Percentiles rank a stretch among this genome's conserved stretches.
Evolutionary conservation across 2,329 filamentous ascomycete genomes (phyloP).

Genomic region (Verticillium dahliae): DNA sequence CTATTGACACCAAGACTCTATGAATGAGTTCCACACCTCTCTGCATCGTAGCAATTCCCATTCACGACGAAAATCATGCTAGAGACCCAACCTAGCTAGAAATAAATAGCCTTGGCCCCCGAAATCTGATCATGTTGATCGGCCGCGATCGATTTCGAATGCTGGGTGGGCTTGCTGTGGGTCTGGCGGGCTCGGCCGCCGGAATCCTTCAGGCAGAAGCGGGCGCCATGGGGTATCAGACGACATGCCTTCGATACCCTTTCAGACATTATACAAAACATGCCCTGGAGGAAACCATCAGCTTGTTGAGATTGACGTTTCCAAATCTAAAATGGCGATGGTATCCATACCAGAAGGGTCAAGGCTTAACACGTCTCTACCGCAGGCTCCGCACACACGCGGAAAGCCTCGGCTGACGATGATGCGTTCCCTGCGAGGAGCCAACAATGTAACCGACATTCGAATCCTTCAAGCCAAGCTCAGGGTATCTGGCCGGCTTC

Average conservation of each 20-base stretch:
- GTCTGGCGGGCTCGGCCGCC: neutral
- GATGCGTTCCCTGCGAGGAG: conserved; percentile 15
- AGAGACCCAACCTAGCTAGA: neutral
- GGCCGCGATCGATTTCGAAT: neutral
- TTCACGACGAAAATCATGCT: too few species aligned
- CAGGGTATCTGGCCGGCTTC: conserved; percentile 9
- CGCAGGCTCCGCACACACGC: conserved; percentile 19
- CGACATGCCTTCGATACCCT: conserved; percentile 20
- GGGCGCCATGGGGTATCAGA: conserved; percentile 7
- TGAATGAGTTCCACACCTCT: too few species aligned
- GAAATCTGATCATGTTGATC: neutral
- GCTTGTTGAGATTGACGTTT: neutral
- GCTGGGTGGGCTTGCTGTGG: conserved; percentile 3
- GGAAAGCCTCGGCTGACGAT: conserved; percentile 17
- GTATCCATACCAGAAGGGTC: conserved; percentile 15
- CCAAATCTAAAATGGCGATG: neutral
- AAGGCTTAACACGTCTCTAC: conserved; percentile 18
- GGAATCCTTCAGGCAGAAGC: neutral
- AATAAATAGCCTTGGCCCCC: neutral
- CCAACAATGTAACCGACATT: neutral
- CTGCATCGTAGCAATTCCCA: too few species aligned
- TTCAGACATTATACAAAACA: conserved; percentile 18
- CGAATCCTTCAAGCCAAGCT: conserved; percentile 6
- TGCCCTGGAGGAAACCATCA: neutral
- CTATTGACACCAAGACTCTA: neutral